phyloP scores from a whole-genome alignment of 306 rosid species.

The Acacia crassicarpa region DNA sequence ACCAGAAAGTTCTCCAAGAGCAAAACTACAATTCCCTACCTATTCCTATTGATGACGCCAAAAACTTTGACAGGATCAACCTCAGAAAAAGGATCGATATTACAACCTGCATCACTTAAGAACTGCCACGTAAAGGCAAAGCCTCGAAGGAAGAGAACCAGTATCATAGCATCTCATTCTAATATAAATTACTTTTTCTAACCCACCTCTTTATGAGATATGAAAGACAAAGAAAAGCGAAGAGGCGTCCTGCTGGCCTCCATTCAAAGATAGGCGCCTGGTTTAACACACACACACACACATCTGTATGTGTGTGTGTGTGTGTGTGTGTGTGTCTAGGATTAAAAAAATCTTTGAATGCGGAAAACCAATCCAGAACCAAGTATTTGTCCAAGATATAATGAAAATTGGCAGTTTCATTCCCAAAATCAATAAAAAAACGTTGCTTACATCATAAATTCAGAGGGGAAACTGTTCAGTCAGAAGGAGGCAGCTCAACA shows the following conservation, averaged over 20 bases:
- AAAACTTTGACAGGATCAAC: constrained; percentile 42
- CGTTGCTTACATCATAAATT: constrained; percentile 5
- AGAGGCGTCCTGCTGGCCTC: neutral
- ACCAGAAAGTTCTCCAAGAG: constrained; percentile 1
- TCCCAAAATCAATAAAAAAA: neutral
- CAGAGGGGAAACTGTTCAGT: neutral
- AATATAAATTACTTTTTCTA: constrained; percentile 17
- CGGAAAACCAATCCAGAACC: constrained; percentile 26
- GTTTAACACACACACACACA: too few species aligned
- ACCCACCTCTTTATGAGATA: constrained; percentile 14
- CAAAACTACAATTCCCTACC: constrained; percentile 51
- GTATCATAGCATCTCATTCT: constrained; percentile 12
- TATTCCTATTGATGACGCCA: constrained; percentile 48
- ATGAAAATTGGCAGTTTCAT: neutral
- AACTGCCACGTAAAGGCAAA: constrained; percentile 14
- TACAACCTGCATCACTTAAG: constrained; percentile 49
- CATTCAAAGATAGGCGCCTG: neutral
- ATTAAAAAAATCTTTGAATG: neutral
- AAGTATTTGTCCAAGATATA: constrained; percentile 16
- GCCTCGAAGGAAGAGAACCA: constrained; percentile 8
- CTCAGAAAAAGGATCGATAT: constrained; percentile 58
- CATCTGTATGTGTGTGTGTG: too few species aligned
- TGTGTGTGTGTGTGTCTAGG: too few species aligned
- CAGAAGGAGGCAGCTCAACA: constrained; percentile 14
- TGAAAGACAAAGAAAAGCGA: neutral